Conservation (phyloP, 495 filamentous ascomycete species). For the Annulohypoxylon nitens region DNA sequence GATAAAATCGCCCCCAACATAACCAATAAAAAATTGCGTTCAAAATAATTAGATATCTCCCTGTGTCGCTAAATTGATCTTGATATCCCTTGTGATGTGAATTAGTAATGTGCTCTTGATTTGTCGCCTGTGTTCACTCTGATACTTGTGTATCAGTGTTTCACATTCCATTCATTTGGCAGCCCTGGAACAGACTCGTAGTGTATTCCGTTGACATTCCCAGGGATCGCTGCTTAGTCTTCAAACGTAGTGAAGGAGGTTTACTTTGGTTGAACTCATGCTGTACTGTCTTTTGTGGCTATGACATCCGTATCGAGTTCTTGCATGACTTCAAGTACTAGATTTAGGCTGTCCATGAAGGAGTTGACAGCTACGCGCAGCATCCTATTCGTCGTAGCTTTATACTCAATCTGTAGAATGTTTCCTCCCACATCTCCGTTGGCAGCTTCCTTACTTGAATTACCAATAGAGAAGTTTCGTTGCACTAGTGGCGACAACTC, state of each 20-base stretch:
- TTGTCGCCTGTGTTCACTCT: constrained; percentile 29
- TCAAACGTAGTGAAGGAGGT: not conserved
- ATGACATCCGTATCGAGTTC: constrained; percentile 91
- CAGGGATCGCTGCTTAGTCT: not conserved
- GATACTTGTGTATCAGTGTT: constrained; percentile 25
- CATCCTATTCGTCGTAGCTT: constrained; percentile 94
- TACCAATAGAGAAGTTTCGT: constrained; percentile 72
- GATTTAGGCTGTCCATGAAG: constrained; percentile 91
- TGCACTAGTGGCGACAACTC: constrained; percentile 88
- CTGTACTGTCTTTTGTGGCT: constrained; percentile 42
- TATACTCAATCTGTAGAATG: constrained; percentile 81
- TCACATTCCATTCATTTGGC: constrained; percentile 33
- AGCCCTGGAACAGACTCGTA: not conserved
- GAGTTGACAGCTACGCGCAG: constrained; percentile 96
- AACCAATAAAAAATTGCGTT: constrained; percentile 28
- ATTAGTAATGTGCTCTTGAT: constrained; percentile 18
- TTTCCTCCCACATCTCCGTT: constrained; percentile 61
- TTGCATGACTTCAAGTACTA: constrained; percentile 87
- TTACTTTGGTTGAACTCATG: constrained; percentile 21
- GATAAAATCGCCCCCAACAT: constrained; percentile 19
- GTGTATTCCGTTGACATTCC: not conserved
- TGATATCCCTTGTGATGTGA: constrained; percentile 13
- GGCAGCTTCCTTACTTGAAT: constrained; percentile 48
- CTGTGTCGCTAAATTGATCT: not conserved
- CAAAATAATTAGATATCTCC: not conserved